Conservation (phyloP, 1,284 basidiomycete species). For the Boletus calvinii region DNA sequence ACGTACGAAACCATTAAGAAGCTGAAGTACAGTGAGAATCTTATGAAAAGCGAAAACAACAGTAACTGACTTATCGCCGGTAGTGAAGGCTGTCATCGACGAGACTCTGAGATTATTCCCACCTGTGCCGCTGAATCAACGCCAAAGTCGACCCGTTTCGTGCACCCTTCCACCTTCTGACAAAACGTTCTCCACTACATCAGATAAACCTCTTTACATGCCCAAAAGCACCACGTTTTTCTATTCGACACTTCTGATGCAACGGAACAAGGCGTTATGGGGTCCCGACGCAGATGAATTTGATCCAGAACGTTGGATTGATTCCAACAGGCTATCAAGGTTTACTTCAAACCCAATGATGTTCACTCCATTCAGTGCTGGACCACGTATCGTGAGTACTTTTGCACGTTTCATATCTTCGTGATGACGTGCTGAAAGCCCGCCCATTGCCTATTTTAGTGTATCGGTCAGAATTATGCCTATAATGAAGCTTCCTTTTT, state of each 20-base stretch:
- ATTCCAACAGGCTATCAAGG: conserved; percentile 45
- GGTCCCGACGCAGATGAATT: conserved; percentile 67
- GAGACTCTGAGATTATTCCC: conserved; percentile 73
- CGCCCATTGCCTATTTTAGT: conserved; percentile 41
- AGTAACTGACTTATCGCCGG: conserved; percentile 9
- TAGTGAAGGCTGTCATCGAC: conserved; percentile 71
- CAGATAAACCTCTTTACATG: conserved; percentile 52
- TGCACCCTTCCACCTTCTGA: conserved; percentile 55
- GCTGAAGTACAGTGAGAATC: conserved; percentile 59
- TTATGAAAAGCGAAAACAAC: neutral
- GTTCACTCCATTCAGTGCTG: conserved; percentile 68
- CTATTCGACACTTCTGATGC: conserved; percentile 57
- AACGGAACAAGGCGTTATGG: conserved; percentile 62
- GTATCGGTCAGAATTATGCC: conserved; percentile 72
- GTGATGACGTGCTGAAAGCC: conserved; percentile 13
- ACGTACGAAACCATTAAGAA: conserved; percentile 53
- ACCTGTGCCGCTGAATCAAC: conserved; percentile 65
- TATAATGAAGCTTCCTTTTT: conserved; percentile 72
- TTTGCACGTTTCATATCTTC: neutral
- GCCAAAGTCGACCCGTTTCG: conserved; percentile 50
- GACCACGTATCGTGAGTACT: conserved; percentile 50
- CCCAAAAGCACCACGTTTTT: conserved; percentile 56
- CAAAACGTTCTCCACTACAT: conserved; percentile 38
- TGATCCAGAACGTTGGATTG: conserved; percentile 69
- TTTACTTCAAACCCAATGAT: conserved; percentile 62